Evolutionary conservation across 73 alveolate genomes (phyloP).

Genomic region (Diophrys appendiculata): DNA sequence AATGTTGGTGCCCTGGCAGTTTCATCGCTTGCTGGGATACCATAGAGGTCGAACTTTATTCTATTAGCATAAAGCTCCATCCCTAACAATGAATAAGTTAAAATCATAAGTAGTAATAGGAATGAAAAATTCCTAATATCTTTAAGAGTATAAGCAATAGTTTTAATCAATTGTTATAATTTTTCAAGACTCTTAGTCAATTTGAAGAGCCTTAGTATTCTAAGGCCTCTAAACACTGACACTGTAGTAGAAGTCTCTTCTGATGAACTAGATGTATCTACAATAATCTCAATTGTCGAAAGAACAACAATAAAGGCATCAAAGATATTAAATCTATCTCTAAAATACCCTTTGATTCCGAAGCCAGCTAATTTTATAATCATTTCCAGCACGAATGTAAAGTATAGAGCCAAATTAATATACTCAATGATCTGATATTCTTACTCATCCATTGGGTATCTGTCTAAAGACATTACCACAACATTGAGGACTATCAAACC

Average conservation of each 20-base stretch:
- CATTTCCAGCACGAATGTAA: conserved; percentile 63
- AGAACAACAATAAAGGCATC: conserved; percentile 67
- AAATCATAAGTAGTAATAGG: conserved; percentile 57
- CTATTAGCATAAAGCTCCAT: conserved; percentile 73
- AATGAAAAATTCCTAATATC: conserved; percentile 51
- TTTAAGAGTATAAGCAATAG: conserved; percentile 29
- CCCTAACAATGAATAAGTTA: conserved; percentile 68
- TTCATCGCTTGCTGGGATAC: neutral
- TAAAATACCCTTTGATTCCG: conserved; percentile 68
- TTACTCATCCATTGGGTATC: conserved; percentile 47
- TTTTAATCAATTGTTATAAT: conserved; percentile 47
- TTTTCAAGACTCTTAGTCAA: conserved; percentile 45
- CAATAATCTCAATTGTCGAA: conserved; percentile 37
- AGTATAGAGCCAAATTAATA: conserved; percentile 17
- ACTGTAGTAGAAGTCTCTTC: conserved; percentile 51
- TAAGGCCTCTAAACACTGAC: conserved; percentile 69
- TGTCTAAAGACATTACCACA: conserved; percentile 41
- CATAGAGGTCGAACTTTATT: conserved; percentile 39
- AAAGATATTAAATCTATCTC: conserved; percentile 74
- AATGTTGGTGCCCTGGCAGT: too few relatives aligned
- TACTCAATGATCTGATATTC: conserved; percentile 12
- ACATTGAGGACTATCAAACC: conserved; percentile 48
- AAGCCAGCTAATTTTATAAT: conserved; percentile 63
- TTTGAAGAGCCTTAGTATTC: conserved; percentile 72
- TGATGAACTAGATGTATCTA: conserved; percentile 24